Evolutionary conservation across 768 basidiomycete species (phyloP).

Genomic region (Sporobolomyces roseus): DNA sequence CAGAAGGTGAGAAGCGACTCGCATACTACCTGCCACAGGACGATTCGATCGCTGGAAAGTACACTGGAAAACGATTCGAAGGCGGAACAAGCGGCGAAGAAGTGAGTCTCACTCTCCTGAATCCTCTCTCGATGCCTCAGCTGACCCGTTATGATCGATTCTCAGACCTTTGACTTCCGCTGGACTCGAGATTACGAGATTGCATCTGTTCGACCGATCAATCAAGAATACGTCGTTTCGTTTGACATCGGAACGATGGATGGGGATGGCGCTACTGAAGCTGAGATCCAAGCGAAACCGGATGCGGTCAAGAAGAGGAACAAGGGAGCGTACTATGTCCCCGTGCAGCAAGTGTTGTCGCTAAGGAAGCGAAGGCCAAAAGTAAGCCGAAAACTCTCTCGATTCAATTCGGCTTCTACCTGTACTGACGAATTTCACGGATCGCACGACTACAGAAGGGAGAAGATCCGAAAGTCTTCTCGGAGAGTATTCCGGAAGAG

Average conservation of each 20-base stretch:
- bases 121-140: too few species aligned
- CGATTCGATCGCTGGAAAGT: constrained; percentile 28
- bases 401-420: too few species aligned
- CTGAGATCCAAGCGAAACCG: constrained; percentile 15
- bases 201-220: constrained; percentile 1
- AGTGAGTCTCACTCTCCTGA: constrained; percentile 8
- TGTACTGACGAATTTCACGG: too few species aligned
- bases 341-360: not conserved
- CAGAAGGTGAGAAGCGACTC: constrained; percentile 30
- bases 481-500: constrained; percentile 1
- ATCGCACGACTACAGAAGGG: constrained; percentile 6
- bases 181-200: constrained; percentile 41
- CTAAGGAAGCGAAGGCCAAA: constrained; percentile 36
- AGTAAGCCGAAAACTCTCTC: constrained; percentile 9
- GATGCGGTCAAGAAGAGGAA: constrained; percentile 12
- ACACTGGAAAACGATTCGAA: constrained; percentile 19
- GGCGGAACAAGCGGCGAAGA: constrained; percentile 14
- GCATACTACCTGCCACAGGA: constrained; percentile 42
- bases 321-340: constrained; percentile 39
- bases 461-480: constrained; percentile 23
- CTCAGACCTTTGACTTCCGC: constrained; percentile 36
- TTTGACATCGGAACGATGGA: constrained; percentile 29
- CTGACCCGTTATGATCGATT: not conserved
- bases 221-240: constrained; percentile 34
- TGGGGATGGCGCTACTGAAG: constrained; percentile 13